Evolutionary conservation across 768 basidiomycete genomes (phyloP).

Genomic region (Hygrophoropsis aurantiaca): DNA sequence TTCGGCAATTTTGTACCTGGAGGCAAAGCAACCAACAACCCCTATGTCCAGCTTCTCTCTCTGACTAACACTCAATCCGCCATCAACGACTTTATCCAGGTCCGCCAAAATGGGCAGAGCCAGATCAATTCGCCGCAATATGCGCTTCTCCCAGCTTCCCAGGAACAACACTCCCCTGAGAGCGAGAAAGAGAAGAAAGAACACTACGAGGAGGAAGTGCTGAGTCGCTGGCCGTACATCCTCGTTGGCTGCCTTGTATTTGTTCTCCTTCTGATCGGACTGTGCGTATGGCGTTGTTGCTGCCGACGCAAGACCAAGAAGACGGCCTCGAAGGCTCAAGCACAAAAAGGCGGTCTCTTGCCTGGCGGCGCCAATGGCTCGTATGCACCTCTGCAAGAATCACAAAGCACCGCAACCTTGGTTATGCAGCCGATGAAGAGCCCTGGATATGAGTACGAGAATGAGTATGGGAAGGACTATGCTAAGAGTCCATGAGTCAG

Average conservation of each 20-base stretch:
- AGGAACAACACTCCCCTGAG: conserved; percentile 64
- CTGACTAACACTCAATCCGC: conserved; percentile 52
- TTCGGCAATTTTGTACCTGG: conserved; percentile 68
- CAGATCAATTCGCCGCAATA: conserved; percentile 54
- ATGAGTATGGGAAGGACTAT: conserved; percentile 17
- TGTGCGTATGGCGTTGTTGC: conserved; percentile 64
- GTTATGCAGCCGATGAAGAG: conserved; percentile 27
- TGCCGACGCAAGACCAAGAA: conserved; percentile 35
- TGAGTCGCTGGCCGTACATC: conserved; percentile 76
- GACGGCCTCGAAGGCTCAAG: conserved; percentile 18
- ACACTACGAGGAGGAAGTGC: conserved; percentile 57
- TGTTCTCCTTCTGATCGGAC: conserved; percentile 43
- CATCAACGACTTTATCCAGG: conserved; percentile 63
- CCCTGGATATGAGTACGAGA: conserved; percentile 17
- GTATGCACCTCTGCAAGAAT: conserved; percentile 24
- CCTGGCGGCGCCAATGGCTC: conserved; percentile 8
- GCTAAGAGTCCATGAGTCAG: conserved; percentile 6
- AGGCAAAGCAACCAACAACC: conserved; percentile 47
- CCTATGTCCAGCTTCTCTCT: conserved; percentile 71
- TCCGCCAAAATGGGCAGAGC: conserved; percentile 60
- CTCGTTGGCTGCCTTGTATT: conserved; percentile 57
- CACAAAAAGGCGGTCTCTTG: neutral
- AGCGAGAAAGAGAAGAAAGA: conserved; percentile 67
- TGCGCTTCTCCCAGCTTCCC: conserved; percentile 56
- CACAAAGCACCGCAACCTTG: conserved; percentile 26